Evolutionary conservation across 306 rosid genomes (phyloP), one percentile per base, ranked within the genome.

Genomic region (Sicyos baderoa): DNA sequence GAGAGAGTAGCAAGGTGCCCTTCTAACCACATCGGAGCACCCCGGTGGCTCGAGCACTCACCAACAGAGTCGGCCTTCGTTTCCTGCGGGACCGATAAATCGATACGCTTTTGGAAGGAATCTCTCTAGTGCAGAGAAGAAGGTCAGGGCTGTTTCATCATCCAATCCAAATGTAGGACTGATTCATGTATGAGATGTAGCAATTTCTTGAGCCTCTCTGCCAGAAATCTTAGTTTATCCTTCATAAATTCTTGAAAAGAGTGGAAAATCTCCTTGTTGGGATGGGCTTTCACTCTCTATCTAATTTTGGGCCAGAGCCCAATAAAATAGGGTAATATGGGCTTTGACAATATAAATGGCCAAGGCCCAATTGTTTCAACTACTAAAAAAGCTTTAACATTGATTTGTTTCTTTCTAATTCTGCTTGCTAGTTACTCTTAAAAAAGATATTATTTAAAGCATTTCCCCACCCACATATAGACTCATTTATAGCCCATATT

Each of bases 21-120:
- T 47, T 92, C 97, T 32, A 87, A 86, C 83, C 97, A 89, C 71
- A 75, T 74, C 16, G 97, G 96, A 40, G 89, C 87, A 13, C 96
- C 94, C 16, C 95, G 97, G 63, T 89, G 97, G 96, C 87, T 92
- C 51, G 97, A 86, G 44, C 95, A 92, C 83, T 92, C 93, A 1
- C 91, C 89, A 16, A 15, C 68, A 8, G 97, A 89, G 74, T 79
- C 88, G 0, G 86, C 96, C 48, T 89, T 89, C 58, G 74, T 89
- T 76, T 83, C 97, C 50, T 89, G 91, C 58, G 97, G 97, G 66
- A 87, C 82, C 16, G 95, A 92, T 78, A 83, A 88, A 79, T 87
- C 97, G 58, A 76, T 89, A 40, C 86, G 97, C 54, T 87, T 86
- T 76, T 92, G 97, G 97, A 92, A 88, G 77, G 97, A 82, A 81